A percentile compares a stretch with the other conserved stretches of the same genome.
Evolutionary conservation across 164 flowering plant genomes (phyloP).

Genomic region (Magnolia changhungtana): DNA sequence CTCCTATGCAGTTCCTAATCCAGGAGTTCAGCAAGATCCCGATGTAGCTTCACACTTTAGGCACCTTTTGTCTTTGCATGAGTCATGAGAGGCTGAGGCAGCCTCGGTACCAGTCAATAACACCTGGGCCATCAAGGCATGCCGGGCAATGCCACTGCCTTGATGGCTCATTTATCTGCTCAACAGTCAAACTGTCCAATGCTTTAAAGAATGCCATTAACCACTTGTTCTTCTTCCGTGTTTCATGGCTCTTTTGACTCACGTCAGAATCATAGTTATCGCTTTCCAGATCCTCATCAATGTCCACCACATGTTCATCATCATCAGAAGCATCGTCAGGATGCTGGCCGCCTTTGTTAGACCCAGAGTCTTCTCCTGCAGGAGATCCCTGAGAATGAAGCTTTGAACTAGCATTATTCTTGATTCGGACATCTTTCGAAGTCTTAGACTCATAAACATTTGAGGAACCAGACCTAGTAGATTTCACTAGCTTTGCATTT

Average conservation of each 20-base stretch:
- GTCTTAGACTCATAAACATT: no score
- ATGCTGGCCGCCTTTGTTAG: no score
- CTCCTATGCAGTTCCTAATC: slow-evolving; percentile 64
- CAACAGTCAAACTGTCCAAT: slow-evolving; percentile 47
- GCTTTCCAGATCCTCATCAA: no score
- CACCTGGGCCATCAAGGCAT: slow-evolving; percentile 40
- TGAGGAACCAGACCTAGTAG: no score
- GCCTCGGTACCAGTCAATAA: slow-evolving; percentile 69
- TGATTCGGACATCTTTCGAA: no score
- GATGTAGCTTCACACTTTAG: slow-evolving; percentile 61
- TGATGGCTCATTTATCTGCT: slow-evolving; percentile 45
- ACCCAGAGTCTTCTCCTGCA: no score
- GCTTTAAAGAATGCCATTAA: slow-evolving; percentile 54
- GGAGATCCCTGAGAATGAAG: no score
- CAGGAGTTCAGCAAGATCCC: slow-evolving; percentile 22
- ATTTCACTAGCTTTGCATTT: no score
- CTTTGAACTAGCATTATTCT: no score
- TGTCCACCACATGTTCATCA: no score
- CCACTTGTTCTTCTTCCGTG: slow-evolving; percentile 28
- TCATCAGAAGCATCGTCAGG: no score
- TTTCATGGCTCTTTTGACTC: no score
- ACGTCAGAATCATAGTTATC: slow-evolving; percentile 63
- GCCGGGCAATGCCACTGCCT: slow-evolving; percentile 58
- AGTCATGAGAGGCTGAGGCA: slow-evolving; percentile 50
- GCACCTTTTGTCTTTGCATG: slow-evolving; percentile 43